These are phyloP conservation scores for Podila minutissima DNA, from an alignment of 192 early-diverging fungal species.

Conservation along the genomic window DNA sequence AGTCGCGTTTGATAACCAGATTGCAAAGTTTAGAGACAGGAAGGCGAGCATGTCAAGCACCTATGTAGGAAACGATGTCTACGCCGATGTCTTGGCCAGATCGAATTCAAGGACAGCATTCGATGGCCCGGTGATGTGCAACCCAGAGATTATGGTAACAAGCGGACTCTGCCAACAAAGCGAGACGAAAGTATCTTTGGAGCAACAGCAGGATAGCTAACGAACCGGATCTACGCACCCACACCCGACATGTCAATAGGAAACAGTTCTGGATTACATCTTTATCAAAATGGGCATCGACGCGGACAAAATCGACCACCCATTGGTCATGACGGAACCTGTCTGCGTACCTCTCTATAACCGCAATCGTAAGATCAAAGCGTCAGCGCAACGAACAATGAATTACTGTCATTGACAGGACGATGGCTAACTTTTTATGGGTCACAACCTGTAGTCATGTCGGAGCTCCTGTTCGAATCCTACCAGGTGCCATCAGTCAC, in stretches of 20 bases:
- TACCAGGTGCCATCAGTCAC: conserved; percentile 80
- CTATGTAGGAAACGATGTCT: conserved; percentile 76
- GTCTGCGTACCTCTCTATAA: conserved; percentile 79
- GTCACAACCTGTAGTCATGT: conserved; percentile 67
- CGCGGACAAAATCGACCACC: conserved; percentile 76
- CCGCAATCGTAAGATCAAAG: conserved; percentile 68
- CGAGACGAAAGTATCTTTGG: not conserved
- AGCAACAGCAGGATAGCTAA: no score
- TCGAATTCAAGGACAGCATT: conserved; percentile 70
- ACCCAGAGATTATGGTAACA: conserved; percentile 78
- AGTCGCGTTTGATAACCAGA: conserved; percentile 80
- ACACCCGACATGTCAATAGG: conserved; percentile 64
- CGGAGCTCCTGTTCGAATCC: conserved; percentile 90
- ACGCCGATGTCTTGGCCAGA: conserved; percentile 60
- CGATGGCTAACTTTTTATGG: not conserved
- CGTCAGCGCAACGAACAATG: not conserved
- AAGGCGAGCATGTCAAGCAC: conserved; percentile 54
- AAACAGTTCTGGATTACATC: conserved; percentile 86
- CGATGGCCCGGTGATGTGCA: conserved; percentile 73
- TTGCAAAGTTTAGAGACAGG: conserved; percentile 73
- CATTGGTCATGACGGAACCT: conserved; percentile 90
- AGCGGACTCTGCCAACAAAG: not conserved
- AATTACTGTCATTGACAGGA: not conserved
- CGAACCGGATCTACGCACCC: not conserved
- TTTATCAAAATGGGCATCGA: conserved; percentile 83